Base-by-base conservation (phyloP, 768 basidiomycete species). In the Leucogyrophana mollusca region DNA sequence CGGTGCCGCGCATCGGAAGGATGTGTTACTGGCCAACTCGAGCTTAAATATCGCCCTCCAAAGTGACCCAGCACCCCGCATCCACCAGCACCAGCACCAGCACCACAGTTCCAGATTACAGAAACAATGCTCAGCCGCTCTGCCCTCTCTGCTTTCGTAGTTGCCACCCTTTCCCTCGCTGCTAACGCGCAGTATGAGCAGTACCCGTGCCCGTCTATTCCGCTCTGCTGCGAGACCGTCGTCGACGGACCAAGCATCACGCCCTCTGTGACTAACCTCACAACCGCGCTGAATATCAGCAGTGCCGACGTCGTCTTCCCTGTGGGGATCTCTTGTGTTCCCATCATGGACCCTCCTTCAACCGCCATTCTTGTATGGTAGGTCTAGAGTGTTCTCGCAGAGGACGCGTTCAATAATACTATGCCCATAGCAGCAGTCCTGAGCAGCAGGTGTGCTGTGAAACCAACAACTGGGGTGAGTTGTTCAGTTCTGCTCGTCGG, bases 131-230 rank as follows among this genome's bases (percentile, higher is more conserved):
- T 13, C 27, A 30, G 13, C 13, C 27, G 27, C 27, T 6, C 27
- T 7, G 6, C 13, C 13, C 6, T 30, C 27, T 30, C 27, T 30
- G 27, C 27, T 6, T 30, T 30, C 27, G 27, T 30, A 30, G 27
- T 13, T 30, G 13, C 13, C 27, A 13, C 13, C 27, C 6, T 30
- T 13, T 6, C 61, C 57, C 13, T 62, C 64, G 13, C 27, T 6
- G 13, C 82, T 81, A 84, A 27, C 17, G 45, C 24, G 13, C 47
- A 43, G 22, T 14, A 27, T 27, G 45, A 13, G 13, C 47, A 43
- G 22, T 14, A 14, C 18, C 18, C 25, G 32, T 48, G 47, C 33
- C 27, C 41, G 16, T 37, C 22, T 35, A 43, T 32, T 33, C 47
- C 42, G 4, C 10, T 49, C 14, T 49, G 47, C 42, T 49, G 47